Conservation (phyloP, 1,284 basidiomycete genomes). For the Fomitopsis schrenkii region DNA sequence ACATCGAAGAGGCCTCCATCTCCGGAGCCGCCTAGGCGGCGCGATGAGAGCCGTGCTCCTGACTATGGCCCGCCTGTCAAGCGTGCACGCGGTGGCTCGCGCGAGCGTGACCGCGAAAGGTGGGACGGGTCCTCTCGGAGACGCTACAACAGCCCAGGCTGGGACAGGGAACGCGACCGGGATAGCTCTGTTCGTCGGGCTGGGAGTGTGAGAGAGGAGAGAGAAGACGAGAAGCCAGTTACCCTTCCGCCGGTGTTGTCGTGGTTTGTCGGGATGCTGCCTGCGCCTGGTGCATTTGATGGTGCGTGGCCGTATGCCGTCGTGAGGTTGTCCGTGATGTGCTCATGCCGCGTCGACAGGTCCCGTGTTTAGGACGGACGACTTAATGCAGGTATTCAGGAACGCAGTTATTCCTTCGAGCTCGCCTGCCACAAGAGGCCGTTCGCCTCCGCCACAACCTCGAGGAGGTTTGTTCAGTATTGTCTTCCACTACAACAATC, state of each 20-base stretch:
- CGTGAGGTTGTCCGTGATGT: conserved; percentile 10
- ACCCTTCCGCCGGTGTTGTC: conserved; percentile 67
- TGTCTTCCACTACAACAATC: too few relatives aligned
- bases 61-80: conserved; percentile 50
- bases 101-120: conserved; percentile 44
- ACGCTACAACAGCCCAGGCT: conserved; percentile 42
- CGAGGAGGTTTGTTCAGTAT: conserved; percentile 29
- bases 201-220: conserved; percentile 35
- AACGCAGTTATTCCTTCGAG: conserved; percentile 73
- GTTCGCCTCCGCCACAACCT: conserved; percentile 48
- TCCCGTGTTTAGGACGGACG: conserved; percentile 83
- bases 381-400: conserved; percentile 76
- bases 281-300: conserved; percentile 69
- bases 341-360: conserved; percentile 39
- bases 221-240: conserved; percentile 49
- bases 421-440: conserved; percentile 34
- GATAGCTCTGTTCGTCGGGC: conserved; percentile 35
- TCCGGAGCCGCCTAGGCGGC: conserved; percentile 41
- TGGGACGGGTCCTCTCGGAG: conserved; percentile 43
- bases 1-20: conserved; percentile 44
- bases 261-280: conserved; percentile 82
- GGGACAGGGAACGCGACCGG: conserved; percentile 44
- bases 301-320: conserved; percentile 44
- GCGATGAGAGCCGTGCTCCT: conserved; percentile 35
- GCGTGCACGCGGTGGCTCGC: conserved; percentile 46